Percentiles rank a stretch among this genome's conserved stretches.
phyloP scores from a whole-genome alignment of 192 early-diverging fungal genomes.

The Coemansia sp. region DNA sequence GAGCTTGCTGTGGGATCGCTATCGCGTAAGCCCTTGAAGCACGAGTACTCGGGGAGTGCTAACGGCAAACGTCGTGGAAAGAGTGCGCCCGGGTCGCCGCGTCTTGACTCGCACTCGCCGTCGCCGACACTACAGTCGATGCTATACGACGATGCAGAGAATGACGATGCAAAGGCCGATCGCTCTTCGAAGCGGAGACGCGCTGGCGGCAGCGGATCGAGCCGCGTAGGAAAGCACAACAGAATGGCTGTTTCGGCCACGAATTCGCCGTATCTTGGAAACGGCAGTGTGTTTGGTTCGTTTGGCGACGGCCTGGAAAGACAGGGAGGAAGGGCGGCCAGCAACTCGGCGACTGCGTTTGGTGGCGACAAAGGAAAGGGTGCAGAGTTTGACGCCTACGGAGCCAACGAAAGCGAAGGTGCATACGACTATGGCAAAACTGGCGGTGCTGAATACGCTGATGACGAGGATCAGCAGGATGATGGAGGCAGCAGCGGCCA shows the following conservation, averaged over 20 bases:
- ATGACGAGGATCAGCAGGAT: not conserved
- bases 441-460: constrained; percentile 1
- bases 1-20: not conserved
- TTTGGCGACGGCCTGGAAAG: constrained; percentile 3
- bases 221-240: constrained; percentile 23
- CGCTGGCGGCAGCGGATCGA: not conserved
- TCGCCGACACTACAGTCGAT: constrained; percentile 31
- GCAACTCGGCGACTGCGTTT: constrained; percentile 1
- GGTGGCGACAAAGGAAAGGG: not conserved
- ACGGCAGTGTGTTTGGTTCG: constrained; percentile 10
- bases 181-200: constrained; percentile 25
- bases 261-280: constrained; percentile 37
- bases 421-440: not conserved
- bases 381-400: not conserved
- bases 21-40: not conserved
- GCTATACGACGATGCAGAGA: constrained; percentile 15
- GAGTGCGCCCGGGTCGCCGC: constrained; percentile 47
- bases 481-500: not conserved
- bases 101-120: constrained; percentile 12
- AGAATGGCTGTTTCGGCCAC: constrained; percentile 38
- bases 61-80: constrained; percentile 25
- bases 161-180: not conserved
- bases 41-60: not conserved
- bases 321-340: not conserved
- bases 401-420: not conserved